phyloP scores from a whole-genome alignment of 192 early-diverging fungal genomes.

The Haplosporangium gracile region DNA sequence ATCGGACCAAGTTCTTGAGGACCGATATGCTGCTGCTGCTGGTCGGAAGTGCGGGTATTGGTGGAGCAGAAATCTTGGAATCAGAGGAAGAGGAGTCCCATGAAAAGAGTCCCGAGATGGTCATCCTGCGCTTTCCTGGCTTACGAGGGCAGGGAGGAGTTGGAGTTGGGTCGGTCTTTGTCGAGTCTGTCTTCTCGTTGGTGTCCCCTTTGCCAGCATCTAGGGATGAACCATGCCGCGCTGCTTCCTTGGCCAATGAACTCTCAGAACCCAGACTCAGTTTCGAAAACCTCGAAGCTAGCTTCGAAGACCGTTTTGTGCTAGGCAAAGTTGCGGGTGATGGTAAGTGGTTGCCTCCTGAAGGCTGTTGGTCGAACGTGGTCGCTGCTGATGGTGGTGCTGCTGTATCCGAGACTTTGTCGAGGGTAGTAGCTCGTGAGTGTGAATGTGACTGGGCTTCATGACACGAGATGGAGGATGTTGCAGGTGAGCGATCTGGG shows the following conservation, averaged over 20 bases:
- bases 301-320: background rate
- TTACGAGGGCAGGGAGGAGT: conserved; percentile 15
- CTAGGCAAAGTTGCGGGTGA: background rate
- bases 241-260: background rate
- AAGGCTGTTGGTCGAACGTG: background rate
- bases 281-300: background rate
- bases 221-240: background rate
- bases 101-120: conserved; percentile 26
- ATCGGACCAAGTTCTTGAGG: conserved; percentile 21
- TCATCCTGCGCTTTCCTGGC: conserved; percentile 26
- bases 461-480: conserved; percentile 15
- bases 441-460: conserved; percentile 29
- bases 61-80: background rate
- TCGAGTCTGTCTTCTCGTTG: background rate
- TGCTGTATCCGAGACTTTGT: background rate
- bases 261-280: conserved; percentile 1
- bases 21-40: conserved; percentile 7
- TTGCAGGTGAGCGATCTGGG: conserved; percentile 10
- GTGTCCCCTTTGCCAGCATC: background rate
- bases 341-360: background rate
- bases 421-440: background rate
- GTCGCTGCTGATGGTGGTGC: background rate
- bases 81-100: conserved; percentile 9
- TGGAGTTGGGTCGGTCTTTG: background rate
- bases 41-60: background rate